Conservation (phyloP, 2,329 filamentous ascomycete species). For the Aspergillus candidus region DNA sequence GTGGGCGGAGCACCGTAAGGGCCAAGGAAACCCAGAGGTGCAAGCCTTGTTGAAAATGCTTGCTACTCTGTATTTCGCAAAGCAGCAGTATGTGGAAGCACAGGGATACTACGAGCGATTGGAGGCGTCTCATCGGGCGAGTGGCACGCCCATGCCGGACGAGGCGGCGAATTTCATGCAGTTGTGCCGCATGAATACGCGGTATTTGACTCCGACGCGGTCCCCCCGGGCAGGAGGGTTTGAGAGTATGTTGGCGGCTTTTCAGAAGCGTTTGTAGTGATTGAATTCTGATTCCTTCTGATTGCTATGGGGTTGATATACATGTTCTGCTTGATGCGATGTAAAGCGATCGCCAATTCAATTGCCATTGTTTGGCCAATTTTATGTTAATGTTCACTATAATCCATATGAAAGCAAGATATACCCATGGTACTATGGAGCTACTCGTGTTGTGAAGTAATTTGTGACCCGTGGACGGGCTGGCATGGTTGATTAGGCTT, state of each 20-base stretch:
- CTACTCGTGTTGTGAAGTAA: too few species aligned
- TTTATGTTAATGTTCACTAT: too few species aligned
- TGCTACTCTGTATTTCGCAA: conserved; percentile 19
- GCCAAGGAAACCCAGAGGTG: conserved; percentile 18
- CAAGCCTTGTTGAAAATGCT: conserved; percentile 18
- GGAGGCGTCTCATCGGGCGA: conserved; percentile 10
- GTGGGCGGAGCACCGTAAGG: conserved; percentile 21
- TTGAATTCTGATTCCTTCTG: neutral
- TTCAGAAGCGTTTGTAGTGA: conserved; percentile 16
- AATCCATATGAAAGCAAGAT: too few species aligned
- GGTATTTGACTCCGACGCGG: conserved; percentile 5
- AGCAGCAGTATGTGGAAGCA: conserved; percentile 19
- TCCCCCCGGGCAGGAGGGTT: conserved; percentile 9
- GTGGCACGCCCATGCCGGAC: conserved; percentile 7
- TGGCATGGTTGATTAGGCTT: too few species aligned
- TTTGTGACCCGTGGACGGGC: too few species aligned
- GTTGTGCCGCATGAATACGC: conserved; percentile 20
- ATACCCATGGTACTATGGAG: too few species aligned
- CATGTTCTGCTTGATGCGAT: too few species aligned
- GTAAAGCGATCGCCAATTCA: too few species aligned
- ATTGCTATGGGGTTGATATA: too few species aligned
- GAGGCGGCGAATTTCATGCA: conserved; percentile 16
- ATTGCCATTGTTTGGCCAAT: too few species aligned
- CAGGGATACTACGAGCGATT: conserved; percentile 24
- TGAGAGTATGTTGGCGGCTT: conserved; percentile 15